Conservation (phyloP, 1,284 basidiomycete species). For the Fomitiporia mediterranea region DNA sequence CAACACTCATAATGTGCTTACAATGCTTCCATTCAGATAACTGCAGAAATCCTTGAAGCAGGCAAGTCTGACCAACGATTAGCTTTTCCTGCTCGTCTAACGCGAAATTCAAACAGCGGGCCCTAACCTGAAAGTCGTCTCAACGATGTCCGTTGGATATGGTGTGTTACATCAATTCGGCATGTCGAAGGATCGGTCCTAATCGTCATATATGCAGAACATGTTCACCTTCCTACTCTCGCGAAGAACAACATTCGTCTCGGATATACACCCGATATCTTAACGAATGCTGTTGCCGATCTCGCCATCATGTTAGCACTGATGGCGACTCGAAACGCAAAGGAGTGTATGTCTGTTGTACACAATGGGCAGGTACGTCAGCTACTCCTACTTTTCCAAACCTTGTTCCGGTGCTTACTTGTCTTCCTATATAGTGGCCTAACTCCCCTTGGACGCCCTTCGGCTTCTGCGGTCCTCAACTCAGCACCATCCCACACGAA, state of each 20-base stretch:
- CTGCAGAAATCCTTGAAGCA: constrained; percentile 67
- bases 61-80: constrained; percentile 41
- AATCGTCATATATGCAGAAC: constrained; percentile 51
- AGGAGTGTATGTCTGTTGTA: constrained; percentile 61
- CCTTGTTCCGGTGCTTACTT: background rate
- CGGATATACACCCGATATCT: constrained; percentile 89
- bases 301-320: constrained; percentile 83
- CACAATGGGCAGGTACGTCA: constrained; percentile 54
- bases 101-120: constrained; percentile 48
- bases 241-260: constrained; percentile 64
- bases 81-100: background rate
- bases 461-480: constrained; percentile 72
- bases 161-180: constrained; percentile 47
- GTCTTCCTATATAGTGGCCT: constrained; percentile 43
- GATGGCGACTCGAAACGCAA: constrained; percentile 82
- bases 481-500: constrained; percentile 44
- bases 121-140: constrained; percentile 69
- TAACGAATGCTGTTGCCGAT: constrained; percentile 90
- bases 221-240: constrained; percentile 67
- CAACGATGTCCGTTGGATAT: constrained; percentile 88
- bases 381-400: background rate
- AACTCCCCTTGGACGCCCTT: constrained; percentile 78
- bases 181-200: constrained; percentile 1
- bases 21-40: constrained; percentile 42
- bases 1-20: background rate